Evolutionary conservation across 164 flowering plant species (phyloP).

Genomic region (Chimonanthus salicifolius): DNA sequence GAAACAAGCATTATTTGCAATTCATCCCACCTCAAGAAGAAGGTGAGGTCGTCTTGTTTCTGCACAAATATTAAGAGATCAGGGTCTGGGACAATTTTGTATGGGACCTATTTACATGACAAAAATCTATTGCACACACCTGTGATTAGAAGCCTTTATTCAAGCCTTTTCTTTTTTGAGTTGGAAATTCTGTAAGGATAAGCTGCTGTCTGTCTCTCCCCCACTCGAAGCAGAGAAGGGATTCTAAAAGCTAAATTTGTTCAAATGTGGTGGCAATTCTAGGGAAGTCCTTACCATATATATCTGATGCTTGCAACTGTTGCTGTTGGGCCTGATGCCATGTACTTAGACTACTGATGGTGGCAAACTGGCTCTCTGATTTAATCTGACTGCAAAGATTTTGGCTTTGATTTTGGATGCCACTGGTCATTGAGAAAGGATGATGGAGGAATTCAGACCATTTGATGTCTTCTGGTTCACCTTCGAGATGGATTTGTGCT

Average conservation of each 20-base stretch:
- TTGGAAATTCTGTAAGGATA: slow-evolving; percentile 11
- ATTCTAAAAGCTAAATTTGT: slow-evolving; percentile 34
- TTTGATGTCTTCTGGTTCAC: slow-evolving; percentile 48
- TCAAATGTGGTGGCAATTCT: slow-evolving; percentile 46
- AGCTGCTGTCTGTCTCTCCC: slow-evolving; percentile 2
- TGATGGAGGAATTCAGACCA: slow-evolving; percentile 64
- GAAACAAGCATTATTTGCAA: slow-evolving; percentile 28
- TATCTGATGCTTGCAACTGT: slow-evolving; percentile 31
- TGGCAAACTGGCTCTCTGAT: slow-evolving; percentile 33
- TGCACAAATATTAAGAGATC: slow-evolving; percentile 19
- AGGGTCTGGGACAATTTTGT: slow-evolving; percentile 14
- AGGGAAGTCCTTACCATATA: slow-evolving; percentile 38
- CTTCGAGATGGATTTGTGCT: slow-evolving; percentile 21
- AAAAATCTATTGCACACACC: slow-evolving; percentile 45
- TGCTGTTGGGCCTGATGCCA: slow-evolving; percentile 47
- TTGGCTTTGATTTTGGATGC: slow-evolving; percentile 28
- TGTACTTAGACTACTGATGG: slow-evolving; percentile 18
- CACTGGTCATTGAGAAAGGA: slow-evolving; percentile 28
- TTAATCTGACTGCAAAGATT: slow-evolving; percentile 32
- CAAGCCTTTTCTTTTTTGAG: slow-evolving; percentile 13
- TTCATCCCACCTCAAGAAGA: slow-evolving; percentile 18
- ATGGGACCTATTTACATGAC: slow-evolving; percentile 43
- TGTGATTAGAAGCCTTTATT: slow-evolving; percentile 30
- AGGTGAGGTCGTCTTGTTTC: slow-evolving; percentile 14
- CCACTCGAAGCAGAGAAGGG: neutral